A percentile compares a stretch with the other conserved stretches of the same genome.
phyloP scores from a whole-genome alignment of 306 rosid genomes.

The Leucaena leucocephala region DNA sequence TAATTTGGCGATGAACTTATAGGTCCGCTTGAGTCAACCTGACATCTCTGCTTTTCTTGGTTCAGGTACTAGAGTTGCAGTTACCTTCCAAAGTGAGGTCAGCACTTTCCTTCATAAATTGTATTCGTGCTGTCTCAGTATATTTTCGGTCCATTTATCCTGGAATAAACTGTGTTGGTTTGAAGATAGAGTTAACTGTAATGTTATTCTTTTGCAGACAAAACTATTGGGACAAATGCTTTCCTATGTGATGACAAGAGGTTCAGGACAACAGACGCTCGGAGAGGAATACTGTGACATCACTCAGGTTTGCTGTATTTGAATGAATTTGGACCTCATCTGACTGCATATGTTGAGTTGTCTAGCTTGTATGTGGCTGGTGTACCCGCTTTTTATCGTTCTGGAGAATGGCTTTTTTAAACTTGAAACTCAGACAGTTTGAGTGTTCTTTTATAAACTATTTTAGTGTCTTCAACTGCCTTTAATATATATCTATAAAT shows the following conservation, averaged over 20 bases:
- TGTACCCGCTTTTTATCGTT: neutral
- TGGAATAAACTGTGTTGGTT: neutral
- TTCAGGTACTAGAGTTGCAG: conserved; percentile 68
- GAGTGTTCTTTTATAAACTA: neutral
- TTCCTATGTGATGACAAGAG: conserved; percentile 86
- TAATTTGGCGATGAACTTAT: neutral
- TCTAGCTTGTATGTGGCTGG: neutral
- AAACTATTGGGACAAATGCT: conserved; percentile 93
- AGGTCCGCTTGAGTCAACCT: neutral
- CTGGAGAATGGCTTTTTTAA: neutral
- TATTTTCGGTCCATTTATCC: neutral
- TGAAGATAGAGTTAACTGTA: neutral
- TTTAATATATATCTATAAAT: neutral
- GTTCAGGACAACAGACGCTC: conserved; percentile 93
- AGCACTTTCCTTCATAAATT: conserved; percentile 14
- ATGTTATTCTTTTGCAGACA: conserved; percentile 52
- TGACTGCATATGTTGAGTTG: neutral
- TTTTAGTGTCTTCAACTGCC: neutral
- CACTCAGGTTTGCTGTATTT: conserved; percentile 64
- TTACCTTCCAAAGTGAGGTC: conserved; percentile 81
- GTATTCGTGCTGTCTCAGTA: neutral
- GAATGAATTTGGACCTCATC: neutral
- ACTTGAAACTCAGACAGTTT: neutral
- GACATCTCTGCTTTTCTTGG: neutral
- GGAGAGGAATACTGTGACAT: conserved; percentile 98